phyloP scores from a whole-genome alignment of 129 eudicot genomes.

The Lactuca saligna region DNA sequence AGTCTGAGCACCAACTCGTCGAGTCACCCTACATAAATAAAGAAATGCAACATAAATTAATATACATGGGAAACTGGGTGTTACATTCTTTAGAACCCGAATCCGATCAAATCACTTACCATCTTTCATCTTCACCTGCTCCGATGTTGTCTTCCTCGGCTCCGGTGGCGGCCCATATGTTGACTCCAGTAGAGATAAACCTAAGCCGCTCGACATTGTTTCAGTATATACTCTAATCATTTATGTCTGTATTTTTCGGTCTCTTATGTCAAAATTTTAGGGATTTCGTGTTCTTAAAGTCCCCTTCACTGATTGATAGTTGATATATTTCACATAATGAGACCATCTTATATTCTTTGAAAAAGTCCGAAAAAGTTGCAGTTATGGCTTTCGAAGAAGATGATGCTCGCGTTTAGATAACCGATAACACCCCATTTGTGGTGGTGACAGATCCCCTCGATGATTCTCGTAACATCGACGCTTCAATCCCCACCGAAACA shows the following conservation, averaged over 20 bases:
- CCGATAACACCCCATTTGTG: conserved; percentile 88
- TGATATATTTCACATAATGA: conserved; percentile 57
- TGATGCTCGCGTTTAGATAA: conserved; percentile 81
- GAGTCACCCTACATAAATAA: no score
- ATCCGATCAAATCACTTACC: no score
- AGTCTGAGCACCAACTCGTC: no score
- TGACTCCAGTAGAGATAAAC: conserved; percentile 72
- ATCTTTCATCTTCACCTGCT: no score
- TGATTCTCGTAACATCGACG: conserved; percentile 89
- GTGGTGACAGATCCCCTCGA: conserved; percentile 97
- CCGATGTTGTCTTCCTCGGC: neutral
- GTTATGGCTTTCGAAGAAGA: conserved; percentile 99
- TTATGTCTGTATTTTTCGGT: neutral
- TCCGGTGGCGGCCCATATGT: conserved; percentile 29
- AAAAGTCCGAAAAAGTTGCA: conserved; percentile 91
- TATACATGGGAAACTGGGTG: no score
- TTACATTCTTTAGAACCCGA: no score
- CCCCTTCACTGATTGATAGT: neutral
- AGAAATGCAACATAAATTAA: no score
- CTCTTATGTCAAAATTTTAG: neutral
- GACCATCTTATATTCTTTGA: conserved; percentile 66
- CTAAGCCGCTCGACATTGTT: conserved; percentile 91
- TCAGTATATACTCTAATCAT: conserved; percentile 47
- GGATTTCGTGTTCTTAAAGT: neutral
- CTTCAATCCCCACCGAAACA: conserved; percentile 97